Evolutionary conservation across 2,329 filamentous ascomycete species (phyloP), one percentile per base, ranked within the genome.

Genomic region (Penicillium sp.): DNA sequence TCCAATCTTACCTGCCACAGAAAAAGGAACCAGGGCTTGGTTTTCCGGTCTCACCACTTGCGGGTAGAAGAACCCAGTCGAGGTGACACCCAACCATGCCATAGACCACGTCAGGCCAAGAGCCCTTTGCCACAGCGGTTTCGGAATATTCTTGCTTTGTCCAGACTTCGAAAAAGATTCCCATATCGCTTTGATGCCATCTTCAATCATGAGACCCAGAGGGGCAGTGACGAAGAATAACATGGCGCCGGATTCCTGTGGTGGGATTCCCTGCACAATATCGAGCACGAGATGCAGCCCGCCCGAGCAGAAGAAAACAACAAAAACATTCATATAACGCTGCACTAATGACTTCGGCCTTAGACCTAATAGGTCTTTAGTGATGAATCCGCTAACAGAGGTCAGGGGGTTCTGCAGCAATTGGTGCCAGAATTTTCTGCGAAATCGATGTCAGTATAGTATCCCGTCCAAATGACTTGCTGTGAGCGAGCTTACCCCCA

Each of bases 191-290:
- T 66, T 63, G n/a, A 66, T 35, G 1, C 18, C 25, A 53, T 71
- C 67, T 50, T 72, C 69, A 15, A 70, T 52, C 54, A 69, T 63
- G n/a, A 69, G 60, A 0, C 64, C 69, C 1, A 65, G 15, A 10
- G 60, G 54, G 23, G 63, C 61, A 2, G 57, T 54, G 29, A 35
- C 34, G 41, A 70, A 72, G 45, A 68, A 72, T 5, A 54, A 29
- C 44, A 66, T 23, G 3, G 64, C 54, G 2, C 66, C 62, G 4
- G 61, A 65, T 8, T 56, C 46, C 27, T 54, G 46, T 4, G 48
- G 41, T 1, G 61, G 50, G 5, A 68, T 51, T 7, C 64, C 59
- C 16, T 54, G 39, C 6, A 53, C 39, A 25, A 57, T 39, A 34
- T 68, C 59, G 9, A 46, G 31, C 1, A 59, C 16, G 1, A 61